Evolutionary conservation across 2,329 filamentous ascomycete species (phyloP).

Genomic region (Ophiosphaerella korrae): DNA sequence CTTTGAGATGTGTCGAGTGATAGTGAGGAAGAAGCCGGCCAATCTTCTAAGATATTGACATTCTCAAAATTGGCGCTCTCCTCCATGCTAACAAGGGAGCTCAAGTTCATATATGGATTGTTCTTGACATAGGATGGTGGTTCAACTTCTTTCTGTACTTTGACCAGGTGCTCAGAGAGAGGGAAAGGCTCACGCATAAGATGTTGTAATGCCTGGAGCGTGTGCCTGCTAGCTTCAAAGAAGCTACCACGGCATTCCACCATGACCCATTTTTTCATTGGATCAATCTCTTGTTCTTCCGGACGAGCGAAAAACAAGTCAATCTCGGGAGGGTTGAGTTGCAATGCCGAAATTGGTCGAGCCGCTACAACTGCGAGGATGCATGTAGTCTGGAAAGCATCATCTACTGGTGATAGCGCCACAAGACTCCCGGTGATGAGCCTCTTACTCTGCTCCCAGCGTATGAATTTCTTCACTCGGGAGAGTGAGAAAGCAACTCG

Average conservation of each 20-base stretch:
- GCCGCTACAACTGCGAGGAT: slow-evolving; percentile 75
- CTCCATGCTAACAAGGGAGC: slow-evolving; percentile 48
- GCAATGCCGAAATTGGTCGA: slow-evolving; percentile 66
- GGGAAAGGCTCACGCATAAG: slow-evolving; percentile 64
- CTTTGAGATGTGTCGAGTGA: slow-evolving; percentile 74
- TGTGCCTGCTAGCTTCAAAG: slow-evolving; percentile 77
- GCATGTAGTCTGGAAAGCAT: slow-evolving; percentile 69
- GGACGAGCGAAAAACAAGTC: slow-evolving; percentile 73
- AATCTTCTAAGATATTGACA: slow-evolving; percentile 60
- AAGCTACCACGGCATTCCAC: slow-evolving; percentile 75
- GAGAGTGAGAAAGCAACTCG: slow-evolving; percentile 73
- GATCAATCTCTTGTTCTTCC: slow-evolving; percentile 69
- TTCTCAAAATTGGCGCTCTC: slow-evolving; percentile 49
- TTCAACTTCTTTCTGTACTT: slow-evolving; percentile 52
- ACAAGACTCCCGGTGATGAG: slow-evolving; percentile 61
- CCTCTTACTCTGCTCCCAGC: slow-evolving; percentile 68
- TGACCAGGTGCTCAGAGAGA: slow-evolving; percentile 66
- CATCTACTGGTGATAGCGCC: slow-evolving; percentile 58
- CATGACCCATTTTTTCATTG: slow-evolving; percentile 74
- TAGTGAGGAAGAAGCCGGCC: slow-evolving; percentile 56
- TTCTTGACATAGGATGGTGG: slow-evolving; percentile 60
- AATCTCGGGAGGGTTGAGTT: slow-evolving; percentile 70
- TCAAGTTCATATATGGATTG: slow-evolving; percentile 58
- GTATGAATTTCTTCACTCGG: slow-evolving; percentile 67
- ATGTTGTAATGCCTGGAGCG: slow-evolving; percentile 74